A percentile compares a stretch with the other conserved stretches of the same genome.
Evolutionary conservation across 352 stramenopile species (phyloP).

Genomic region (Pythium periplocum): DNA sequence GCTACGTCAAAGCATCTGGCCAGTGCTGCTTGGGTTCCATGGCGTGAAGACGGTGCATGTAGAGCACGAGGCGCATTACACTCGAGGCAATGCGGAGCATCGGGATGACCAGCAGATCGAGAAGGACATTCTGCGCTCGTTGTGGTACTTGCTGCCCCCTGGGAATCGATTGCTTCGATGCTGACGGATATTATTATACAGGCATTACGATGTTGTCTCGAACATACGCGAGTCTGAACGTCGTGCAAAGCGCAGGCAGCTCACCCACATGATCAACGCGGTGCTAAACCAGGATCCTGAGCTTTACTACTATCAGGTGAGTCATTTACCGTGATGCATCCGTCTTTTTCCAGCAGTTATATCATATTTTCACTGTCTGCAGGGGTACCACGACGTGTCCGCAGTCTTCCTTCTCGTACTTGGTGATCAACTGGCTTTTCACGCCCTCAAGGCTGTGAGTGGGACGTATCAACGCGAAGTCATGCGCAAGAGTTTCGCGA

Average conservation of each 20-base stretch:
- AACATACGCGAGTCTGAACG: constrained; percentile 61
- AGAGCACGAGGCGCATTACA: constrained; percentile 11
- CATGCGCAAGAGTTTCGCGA: constrained; percentile 83
- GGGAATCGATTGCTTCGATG: background rate
- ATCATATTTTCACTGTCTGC: constrained; percentile 3
- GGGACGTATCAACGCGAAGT: constrained; percentile 87
- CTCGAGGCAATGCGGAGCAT: constrained; percentile 20
- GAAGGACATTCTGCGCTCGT: constrained; percentile 83
- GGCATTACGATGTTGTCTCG: constrained; percentile 69
- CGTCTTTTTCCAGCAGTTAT: constrained; percentile 1
- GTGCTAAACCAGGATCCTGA: constrained; percentile 41
- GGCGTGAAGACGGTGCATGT: constrained; percentile 5
- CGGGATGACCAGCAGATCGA: constrained; percentile 68
- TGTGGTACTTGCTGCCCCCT: constrained; percentile 29
- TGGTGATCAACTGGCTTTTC: constrained; percentile 62
- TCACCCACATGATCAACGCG: constrained; percentile 56
- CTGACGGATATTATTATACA: constrained; percentile 7
- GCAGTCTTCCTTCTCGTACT: constrained; percentile 80
- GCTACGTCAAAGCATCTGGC: constrained; percentile 61
- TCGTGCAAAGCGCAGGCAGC: constrained; percentile 42
- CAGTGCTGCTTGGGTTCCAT: constrained; percentile 34
- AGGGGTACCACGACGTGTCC: constrained; percentile 92
- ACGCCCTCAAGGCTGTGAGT: constrained; percentile 70
- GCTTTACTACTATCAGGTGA: constrained; percentile 75
- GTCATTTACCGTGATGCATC: background rate